These are phyloP conservation scores for Penicillium sp. DNA, from an alignment of 2,329 filamentous ascomycete genomes.

Conservation along the genomic window DNA sequence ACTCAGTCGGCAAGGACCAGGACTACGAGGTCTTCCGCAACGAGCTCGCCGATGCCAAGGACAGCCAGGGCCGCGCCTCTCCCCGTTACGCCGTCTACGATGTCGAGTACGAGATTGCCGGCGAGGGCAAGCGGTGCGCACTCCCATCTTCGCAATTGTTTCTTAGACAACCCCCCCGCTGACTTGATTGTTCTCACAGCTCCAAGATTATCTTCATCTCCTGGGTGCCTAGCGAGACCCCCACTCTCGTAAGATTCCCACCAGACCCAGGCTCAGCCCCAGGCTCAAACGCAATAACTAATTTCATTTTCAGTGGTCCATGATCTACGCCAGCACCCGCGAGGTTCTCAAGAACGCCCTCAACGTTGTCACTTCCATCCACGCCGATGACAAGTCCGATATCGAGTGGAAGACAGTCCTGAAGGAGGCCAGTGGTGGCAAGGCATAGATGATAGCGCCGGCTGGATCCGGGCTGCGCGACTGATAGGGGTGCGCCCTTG, in stretches of 20 bases:
- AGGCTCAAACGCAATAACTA: slow-evolving; percentile 11
- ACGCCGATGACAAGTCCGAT: slow-evolving; percentile 44
- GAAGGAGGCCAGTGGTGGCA: slow-evolving; percentile 43
- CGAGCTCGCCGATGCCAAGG: slow-evolving; percentile 46
- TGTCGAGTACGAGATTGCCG: slow-evolving; percentile 50
- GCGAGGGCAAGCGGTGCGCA: slow-evolving; percentile 51
- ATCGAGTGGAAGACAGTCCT: slow-evolving; percentile 46
- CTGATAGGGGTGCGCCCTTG: slow-evolving; percentile 24
- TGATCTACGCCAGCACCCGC: slow-evolving; percentile 53
- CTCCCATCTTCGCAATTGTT: not conserved
- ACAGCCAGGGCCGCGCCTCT: slow-evolving; percentile 45
- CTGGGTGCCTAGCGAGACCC: slow-evolving; percentile 45
- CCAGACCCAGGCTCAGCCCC: not conserved
- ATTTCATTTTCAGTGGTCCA: slow-evolving; percentile 41
- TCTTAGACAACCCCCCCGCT: slow-evolving; percentile 9
- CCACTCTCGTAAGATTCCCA: slow-evolving; percentile 40
- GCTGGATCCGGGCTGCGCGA: slow-evolving; percentile 39
- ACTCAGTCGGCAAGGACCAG: slow-evolving; percentile 45
- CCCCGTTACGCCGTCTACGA: slow-evolving; percentile 54
- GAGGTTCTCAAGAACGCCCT: slow-evolving; percentile 52
- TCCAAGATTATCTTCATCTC: slow-evolving; percentile 55
- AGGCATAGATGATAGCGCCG: slow-evolving; percentile 40
- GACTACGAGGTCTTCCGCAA: slow-evolving; percentile 52
- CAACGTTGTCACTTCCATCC: slow-evolving; percentile 43
- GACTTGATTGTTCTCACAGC: slow-evolving; percentile 31